These are phyloP conservation scores for Mortierella sp. DNA, from an alignment of 371 early-diverging fungal genomes.

Conservation along the genomic window DNA sequence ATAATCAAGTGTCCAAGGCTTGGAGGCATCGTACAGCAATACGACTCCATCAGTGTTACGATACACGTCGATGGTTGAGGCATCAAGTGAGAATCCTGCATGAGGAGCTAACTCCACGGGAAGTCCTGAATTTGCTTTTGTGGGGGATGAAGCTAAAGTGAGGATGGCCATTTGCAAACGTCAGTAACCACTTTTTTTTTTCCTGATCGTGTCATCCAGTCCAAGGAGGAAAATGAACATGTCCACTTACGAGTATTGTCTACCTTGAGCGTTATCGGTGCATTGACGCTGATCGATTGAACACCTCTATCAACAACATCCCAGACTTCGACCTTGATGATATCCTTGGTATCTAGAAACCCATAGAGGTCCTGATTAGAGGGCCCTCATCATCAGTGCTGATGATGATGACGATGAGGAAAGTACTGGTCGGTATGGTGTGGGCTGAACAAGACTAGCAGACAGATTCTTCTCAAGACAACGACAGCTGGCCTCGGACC, in stretches of 20 bases:
- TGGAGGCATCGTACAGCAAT: slow-evolving; percentile 70
- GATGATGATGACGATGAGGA: neutral
- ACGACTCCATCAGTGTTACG: slow-evolving; percentile 69
- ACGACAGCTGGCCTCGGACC: no score
- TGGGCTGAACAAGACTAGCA: no score
- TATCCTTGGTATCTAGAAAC: slow-evolving; percentile 61
- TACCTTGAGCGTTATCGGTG: slow-evolving; percentile 36
- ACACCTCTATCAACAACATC: slow-evolving; percentile 73
- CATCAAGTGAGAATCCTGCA: slow-evolving; percentile 60
- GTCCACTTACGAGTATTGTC: slow-evolving; percentile 38
- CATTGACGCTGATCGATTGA: slow-evolving; percentile 25
- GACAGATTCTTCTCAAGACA: no score
- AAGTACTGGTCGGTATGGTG: no score
- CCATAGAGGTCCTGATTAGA: neutral
- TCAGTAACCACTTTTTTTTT: no score
- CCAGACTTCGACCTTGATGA: slow-evolving; percentile 78
- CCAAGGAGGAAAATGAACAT: neutral
- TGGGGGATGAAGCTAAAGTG: slow-evolving; percentile 23
- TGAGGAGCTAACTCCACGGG: slow-evolving; percentile 33
- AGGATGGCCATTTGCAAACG: neutral
- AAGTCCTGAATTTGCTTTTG: slow-evolving; percentile 19
- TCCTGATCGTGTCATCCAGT: no score
- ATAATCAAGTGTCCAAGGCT: slow-evolving; percentile 75
- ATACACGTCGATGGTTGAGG: slow-evolving; percentile 74
- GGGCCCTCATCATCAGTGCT: neutral